phyloP scores from a whole-genome alignment of 495 filamentous ascomycete genomes.

The Penicillium paradoxum region DNA sequence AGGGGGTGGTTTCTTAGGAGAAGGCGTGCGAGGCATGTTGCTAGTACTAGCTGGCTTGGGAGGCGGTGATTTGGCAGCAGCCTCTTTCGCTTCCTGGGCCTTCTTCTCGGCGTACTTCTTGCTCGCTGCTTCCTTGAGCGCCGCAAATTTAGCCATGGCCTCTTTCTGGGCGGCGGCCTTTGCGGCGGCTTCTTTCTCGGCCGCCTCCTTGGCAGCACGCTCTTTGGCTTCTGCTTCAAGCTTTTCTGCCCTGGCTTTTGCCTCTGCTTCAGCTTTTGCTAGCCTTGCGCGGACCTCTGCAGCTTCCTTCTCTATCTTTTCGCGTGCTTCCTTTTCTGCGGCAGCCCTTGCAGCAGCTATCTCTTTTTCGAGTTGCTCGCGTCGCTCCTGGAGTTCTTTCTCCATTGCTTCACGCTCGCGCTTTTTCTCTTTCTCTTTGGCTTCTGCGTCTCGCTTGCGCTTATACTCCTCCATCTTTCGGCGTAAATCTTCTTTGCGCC shows the following conservation, averaged over 20 bases:
- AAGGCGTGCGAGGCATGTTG: constrained; percentile 38
- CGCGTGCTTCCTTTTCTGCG: constrained; percentile 42
- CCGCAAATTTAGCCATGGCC: constrained; percentile 42
- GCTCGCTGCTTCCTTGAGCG: constrained; percentile 42
- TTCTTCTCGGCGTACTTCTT: constrained; percentile 46
- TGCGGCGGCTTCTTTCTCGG: constrained; percentile 42
- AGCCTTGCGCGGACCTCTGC: constrained; percentile 29
- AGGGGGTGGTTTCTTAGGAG: constrained; percentile 53
- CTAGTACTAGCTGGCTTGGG: constrained; percentile 24
- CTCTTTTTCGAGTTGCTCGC: constrained; percentile 46
- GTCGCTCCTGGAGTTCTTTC: constrained; percentile 43
- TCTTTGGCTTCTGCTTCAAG: constrained; percentile 37
- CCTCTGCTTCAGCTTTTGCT: constrained; percentile 28
- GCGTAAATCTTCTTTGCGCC: constrained; percentile 43
- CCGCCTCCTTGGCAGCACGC: constrained; percentile 35
- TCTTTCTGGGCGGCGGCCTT: constrained; percentile 45
- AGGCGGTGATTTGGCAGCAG: constrained; percentile 23
- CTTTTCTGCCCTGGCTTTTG: constrained; percentile 35
- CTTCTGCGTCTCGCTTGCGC: constrained; percentile 36
- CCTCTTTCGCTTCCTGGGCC: constrained; percentile 36
- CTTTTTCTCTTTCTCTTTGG: constrained; percentile 41
- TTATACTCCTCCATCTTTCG: constrained; percentile 64
- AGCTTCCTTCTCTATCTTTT: constrained; percentile 37
- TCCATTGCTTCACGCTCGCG: constrained; percentile 49
- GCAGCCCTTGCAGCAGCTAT: constrained; percentile 43